Base-by-base conservation (phyloP, 192 early-diverging fungal genomes). In the Umbelopsis vinacea region DNA sequence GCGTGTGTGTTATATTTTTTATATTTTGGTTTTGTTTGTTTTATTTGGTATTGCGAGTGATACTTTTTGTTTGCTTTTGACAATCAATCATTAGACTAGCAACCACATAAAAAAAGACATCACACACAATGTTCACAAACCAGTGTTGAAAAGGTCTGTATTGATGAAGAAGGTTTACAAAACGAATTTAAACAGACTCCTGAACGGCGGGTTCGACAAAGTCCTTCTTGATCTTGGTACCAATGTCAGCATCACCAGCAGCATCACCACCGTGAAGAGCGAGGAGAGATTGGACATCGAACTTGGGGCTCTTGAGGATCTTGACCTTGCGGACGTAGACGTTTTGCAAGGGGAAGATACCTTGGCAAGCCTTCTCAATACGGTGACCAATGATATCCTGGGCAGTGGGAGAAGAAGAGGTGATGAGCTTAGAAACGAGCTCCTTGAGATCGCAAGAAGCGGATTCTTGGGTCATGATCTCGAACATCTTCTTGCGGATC, bases 401-500 rank as follows among this genome's bases (percentile, higher is more conserved):
- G 54, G 79, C 79, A 48, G 57, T 55, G 22, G 69, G 57, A 47
- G 75, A 77, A 46, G 79, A 76, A 69, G 75, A 77, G 71, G 94
- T 89, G 76, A 96, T 91, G 81, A 99, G 92, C 94, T 98, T 98
- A 79, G 88, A 83, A 81, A 99, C 93, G 29, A 98, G 84, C 82
- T 96, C 95, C 89, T 95, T 95, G 83, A 99, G 89, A 84, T 96
- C 94, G 87, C 92, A 92, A 24, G 88, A 80, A 73, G 88, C 70
- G 63, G 92, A 92, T 88, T 97, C 94, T 69, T 86, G 84, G 74
- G 82, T 88, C 88, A 98, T 95, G 87, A 98, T 94, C 87, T 99
- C 98, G 84, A 96, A 96, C 95, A 99, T 99, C 95, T 98, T 98
- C 92, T 98, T 97, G 87, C 98, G 95, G 86, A 99, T 98, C 82